A percentile compares a stretch with the other conserved stretches of the same genome.
These are phyloP conservation scores for Tremellales sp. DNA, from an alignment of 1,284 basidiomycete species.

Conservation along the genomic window DNA sequence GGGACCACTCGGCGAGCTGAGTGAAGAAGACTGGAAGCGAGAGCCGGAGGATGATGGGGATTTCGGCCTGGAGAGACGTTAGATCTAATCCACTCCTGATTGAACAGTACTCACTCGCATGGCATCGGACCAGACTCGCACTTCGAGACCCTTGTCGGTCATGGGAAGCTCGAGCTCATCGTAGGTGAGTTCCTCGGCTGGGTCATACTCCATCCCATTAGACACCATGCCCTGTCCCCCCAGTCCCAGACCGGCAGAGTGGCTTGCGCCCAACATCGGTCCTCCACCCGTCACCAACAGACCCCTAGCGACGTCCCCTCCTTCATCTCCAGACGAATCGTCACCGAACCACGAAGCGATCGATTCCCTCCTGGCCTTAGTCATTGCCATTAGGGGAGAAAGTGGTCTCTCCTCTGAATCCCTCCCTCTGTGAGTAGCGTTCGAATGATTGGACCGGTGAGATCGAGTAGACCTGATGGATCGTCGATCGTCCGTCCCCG, in stretches of 20 bases:
- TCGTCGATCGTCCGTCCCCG: neutral
- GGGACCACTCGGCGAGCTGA: constrained; percentile 48
- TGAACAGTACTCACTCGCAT: constrained; percentile 34
- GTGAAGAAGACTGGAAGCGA: constrained; percentile 46
- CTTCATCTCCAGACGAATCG: constrained; percentile 34
- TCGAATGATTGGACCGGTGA: neutral
- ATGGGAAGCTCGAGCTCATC: constrained; percentile 43
- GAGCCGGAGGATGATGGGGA: constrained; percentile 35
- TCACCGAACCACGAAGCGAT: constrained; percentile 19
- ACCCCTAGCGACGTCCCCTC: constrained; percentile 28
- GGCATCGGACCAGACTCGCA: constrained; percentile 30
- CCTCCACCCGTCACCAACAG: constrained; percentile 21
- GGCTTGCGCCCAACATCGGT: constrained; percentile 23
- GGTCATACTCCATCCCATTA: constrained; percentile 36
- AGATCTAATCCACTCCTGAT: neutral
- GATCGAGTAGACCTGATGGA: constrained; percentile 1
- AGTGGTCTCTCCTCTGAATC: constrained; percentile 10
- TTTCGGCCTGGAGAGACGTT: constrained; percentile 39
- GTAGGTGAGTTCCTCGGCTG: constrained; percentile 43
- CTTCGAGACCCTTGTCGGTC: constrained; percentile 29
- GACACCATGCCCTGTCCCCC: constrained; percentile 1
- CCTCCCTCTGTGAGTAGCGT: constrained; percentile 4
- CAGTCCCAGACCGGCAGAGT: constrained; percentile 7
- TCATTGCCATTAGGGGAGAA: neutral
- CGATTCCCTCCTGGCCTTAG: constrained; percentile 3